A percentile compares a stretch with the other conserved stretches of the same genome.
Evolutionary conservation across 441 rosid genomes (phyloP).

Genomic region (Francoa sonchifolia): DNA sequence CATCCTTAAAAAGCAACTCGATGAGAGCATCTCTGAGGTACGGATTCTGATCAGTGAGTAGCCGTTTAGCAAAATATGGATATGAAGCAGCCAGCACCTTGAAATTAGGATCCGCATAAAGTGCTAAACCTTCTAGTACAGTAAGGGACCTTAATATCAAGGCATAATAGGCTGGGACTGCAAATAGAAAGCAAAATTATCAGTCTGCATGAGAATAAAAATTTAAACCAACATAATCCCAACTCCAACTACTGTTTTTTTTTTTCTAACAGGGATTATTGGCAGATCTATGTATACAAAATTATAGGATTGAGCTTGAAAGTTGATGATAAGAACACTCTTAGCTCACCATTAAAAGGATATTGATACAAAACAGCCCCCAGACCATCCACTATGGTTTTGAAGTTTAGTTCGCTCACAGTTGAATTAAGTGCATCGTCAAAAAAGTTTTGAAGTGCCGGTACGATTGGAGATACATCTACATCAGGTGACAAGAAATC

Average conservation of each 20-base stretch:
- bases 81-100: constrained; percentile 94
- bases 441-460: constrained; percentile 81
- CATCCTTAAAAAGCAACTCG: constrained; percentile 92
- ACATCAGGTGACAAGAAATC: constrained; percentile 79
- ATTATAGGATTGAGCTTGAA: not conserved
- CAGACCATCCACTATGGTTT: constrained; percentile 80
- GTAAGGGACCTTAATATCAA: constrained; percentile 90
- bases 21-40: constrained; percentile 93
- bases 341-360: constrained; percentile 63
- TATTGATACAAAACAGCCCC: constrained; percentile 83
- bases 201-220: constrained; percentile 10
- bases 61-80: constrained; percentile 98
- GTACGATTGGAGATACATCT: constrained; percentile 84
- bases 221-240: not conserved
- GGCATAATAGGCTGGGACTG: constrained; percentile 94
- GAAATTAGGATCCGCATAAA: constrained; percentile 84
- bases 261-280: no score
- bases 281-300: no score
- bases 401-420: constrained; percentile 91
- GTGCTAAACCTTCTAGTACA: constrained; percentile 93
- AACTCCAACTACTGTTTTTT: no score
- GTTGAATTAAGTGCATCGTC: constrained; percentile 85
- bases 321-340: constrained; percentile 1
- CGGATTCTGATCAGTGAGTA: constrained; percentile 94
- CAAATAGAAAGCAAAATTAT: constrained; percentile 16